Evolutionary conservation across 2,329 filamentous ascomycete species (phyloP).

Genomic region (Talaromyces sp.): DNA sequence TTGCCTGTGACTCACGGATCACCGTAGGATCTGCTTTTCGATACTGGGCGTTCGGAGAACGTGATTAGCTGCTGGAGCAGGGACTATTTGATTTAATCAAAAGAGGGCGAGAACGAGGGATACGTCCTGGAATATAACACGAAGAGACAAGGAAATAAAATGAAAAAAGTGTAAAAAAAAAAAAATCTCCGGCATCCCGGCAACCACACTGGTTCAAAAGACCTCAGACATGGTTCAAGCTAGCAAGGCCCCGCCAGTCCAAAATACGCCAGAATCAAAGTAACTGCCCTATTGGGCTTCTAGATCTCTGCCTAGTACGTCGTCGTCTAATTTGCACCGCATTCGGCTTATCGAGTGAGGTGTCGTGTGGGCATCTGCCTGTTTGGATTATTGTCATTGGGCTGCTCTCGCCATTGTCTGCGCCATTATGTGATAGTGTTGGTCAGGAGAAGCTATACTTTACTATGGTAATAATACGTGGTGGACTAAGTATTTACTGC

Average conservation of each 20-base stretch:
- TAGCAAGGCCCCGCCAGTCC: neutral
- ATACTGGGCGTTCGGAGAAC: neutral
- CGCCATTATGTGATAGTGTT: neutral
- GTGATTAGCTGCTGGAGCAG: neutral
- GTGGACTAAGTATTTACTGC: neutral
- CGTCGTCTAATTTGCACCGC: neutral
- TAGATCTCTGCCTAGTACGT: neutral
- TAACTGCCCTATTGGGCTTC: neutral
- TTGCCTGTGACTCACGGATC: neutral
- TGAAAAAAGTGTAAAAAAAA: neutral
- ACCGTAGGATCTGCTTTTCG: neutral
- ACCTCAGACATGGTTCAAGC: neutral
- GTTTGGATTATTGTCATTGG: neutral
- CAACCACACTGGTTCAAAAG: neutral
- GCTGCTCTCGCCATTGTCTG: neutral
- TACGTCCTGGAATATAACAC: neutral
- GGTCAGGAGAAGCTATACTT: neutral
- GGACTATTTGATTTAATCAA: neutral
- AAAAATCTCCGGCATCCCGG: neutral
- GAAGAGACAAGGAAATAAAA: neutral
- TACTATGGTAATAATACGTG: neutral
- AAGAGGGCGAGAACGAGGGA: neutral
- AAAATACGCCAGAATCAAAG: neutral
- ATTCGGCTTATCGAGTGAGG: neutral
- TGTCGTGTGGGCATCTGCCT: neutral